Conservation (phyloP, 78 protist species). For the Speleostelium caveatum region DNA sequence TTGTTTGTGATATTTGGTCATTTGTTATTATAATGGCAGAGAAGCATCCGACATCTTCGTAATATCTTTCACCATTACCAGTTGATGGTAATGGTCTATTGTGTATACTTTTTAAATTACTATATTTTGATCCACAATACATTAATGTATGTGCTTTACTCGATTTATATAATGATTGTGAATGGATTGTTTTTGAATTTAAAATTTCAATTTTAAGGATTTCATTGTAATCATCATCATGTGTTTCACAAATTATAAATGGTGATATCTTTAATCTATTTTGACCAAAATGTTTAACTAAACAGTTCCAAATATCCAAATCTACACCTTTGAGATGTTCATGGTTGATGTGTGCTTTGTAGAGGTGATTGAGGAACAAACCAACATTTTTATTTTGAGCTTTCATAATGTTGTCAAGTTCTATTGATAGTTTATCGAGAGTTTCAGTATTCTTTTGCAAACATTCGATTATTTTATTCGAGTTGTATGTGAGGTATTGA, state of each 20-base stretch:
- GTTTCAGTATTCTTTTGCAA: background rate
- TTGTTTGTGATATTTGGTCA: too few relatives aligned
- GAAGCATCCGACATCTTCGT: background rate
- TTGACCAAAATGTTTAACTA: background rate
- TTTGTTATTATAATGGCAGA: background rate
- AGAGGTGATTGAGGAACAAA: background rate
- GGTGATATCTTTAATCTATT: too few relatives aligned
- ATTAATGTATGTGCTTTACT: too few relatives aligned
- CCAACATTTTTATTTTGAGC: background rate
- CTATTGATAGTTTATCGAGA: background rate
- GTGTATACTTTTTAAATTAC: too few relatives aligned
- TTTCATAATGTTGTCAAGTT: background rate
- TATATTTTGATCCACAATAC: too few relatives aligned
- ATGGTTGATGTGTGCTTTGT: background rate
- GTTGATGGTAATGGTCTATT: background rate
- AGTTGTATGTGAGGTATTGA: background rate
- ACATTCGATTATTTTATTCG: background rate
- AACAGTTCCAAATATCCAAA: background rate
- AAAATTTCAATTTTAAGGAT: background rate
- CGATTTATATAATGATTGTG: background rate
- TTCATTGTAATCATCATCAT: too few relatives aligned
- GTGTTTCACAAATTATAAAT: background rate
- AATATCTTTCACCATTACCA: background rate
- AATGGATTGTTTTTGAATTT: too few relatives aligned
- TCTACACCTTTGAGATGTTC: constrained; percentile 1